Conservation (phyloP, 768 basidiomycete genomes). For the Phlebiopsis flavidoalba region DNA sequence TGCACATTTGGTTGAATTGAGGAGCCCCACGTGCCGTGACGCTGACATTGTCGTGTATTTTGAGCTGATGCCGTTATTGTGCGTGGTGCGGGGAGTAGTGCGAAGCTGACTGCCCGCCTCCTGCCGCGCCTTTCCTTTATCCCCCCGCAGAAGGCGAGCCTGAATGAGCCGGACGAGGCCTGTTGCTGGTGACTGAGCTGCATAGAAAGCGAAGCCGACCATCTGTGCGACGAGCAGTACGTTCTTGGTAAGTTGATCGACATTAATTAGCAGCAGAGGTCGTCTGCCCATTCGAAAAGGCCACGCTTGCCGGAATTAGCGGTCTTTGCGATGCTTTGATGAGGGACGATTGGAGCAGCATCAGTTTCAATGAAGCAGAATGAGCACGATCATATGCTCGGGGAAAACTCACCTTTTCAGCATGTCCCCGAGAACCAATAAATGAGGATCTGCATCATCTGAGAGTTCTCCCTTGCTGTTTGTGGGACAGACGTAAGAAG, state of each 20-base stretch:
- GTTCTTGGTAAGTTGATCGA: slow-evolving; percentile 22
- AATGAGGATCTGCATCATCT: slow-evolving; percentile 32
- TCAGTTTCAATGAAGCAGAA: slow-evolving; percentile 16
- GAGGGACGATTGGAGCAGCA: not conserved
- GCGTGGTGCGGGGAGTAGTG: slow-evolving; percentile 11
- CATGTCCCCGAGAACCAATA: slow-evolving; percentile 46
- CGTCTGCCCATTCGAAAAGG: slow-evolving; percentile 23
- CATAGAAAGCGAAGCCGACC: slow-evolving; percentile 21
- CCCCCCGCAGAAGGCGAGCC: slow-evolving; percentile 3
- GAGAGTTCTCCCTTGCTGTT: slow-evolving; percentile 23
- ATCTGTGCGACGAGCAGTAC: slow-evolving; percentile 24
- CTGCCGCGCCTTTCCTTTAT: no score
- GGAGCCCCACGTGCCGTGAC: slow-evolving; percentile 6
- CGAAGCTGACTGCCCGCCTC: not conserved
- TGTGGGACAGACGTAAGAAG: slow-evolving; percentile 11
- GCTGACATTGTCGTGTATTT: not conserved
- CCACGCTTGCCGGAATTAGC: slow-evolving; percentile 24
- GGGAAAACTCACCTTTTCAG: slow-evolving; percentile 44
- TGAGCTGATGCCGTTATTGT: slow-evolving; percentile 2
- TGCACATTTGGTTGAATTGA: no score
- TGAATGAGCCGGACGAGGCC: not conserved
- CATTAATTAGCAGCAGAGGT: slow-evolving; percentile 21
- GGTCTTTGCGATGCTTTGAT: slow-evolving; percentile 22
- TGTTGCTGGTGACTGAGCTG: slow-evolving; percentile 16
- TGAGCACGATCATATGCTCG: slow-evolving; percentile 12